Evolutionary conservation across 2,329 filamentous ascomycete species (phyloP).

Genomic region (Fusarium caatingaense): DNA sequence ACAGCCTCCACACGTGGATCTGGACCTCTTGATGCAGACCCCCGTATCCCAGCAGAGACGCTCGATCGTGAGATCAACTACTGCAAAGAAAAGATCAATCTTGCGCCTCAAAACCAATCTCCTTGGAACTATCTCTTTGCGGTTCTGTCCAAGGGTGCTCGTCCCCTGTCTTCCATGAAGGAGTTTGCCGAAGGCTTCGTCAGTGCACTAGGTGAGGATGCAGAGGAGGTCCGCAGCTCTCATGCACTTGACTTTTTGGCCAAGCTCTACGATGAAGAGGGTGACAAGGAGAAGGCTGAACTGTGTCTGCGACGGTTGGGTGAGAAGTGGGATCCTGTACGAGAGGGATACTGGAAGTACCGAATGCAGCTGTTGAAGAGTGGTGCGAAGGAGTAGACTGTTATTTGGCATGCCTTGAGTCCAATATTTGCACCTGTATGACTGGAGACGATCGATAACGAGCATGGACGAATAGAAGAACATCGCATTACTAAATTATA

Average conservation of each 20-base stretch:
- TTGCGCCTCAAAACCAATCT: slow-evolving; percentile 93
- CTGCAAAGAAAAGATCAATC: slow-evolving; percentile 76
- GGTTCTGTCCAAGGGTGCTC: slow-evolving; percentile 74
- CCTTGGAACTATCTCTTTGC: slow-evolving; percentile 93
- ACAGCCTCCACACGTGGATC: slow-evolving; percentile 59
- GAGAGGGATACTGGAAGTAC: slow-evolving; percentile 92
- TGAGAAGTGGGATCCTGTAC: slow-evolving; percentile 89
- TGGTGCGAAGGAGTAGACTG: slow-evolving; percentile 18
- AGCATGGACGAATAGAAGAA: slow-evolving; percentile 22
- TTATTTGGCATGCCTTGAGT: not conserved
- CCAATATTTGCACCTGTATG: not conserved
- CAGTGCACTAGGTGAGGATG: slow-evolving; percentile 57
- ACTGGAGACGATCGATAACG: not conserved
- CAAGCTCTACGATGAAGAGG: slow-evolving; percentile 71
- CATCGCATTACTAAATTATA: slow-evolving; percentile 46
- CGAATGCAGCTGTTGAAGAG: slow-evolving; percentile 47
- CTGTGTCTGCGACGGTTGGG: slow-evolving; percentile 78
- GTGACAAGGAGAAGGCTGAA: slow-evolving; percentile 70
- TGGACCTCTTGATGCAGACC: slow-evolving; percentile 64
- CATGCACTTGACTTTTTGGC: slow-evolving; percentile 79
- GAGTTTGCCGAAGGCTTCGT: slow-evolving; percentile 65
- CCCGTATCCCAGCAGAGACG: slow-evolving; percentile 68
- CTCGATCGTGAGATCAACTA: slow-evolving; percentile 81
- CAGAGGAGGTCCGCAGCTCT: slow-evolving; percentile 68
- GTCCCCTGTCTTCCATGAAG: slow-evolving; percentile 59